Base-by-base conservation (phyloP, 352 stramenopile genomes). In the Globisporangium mamillatum region DNA sequence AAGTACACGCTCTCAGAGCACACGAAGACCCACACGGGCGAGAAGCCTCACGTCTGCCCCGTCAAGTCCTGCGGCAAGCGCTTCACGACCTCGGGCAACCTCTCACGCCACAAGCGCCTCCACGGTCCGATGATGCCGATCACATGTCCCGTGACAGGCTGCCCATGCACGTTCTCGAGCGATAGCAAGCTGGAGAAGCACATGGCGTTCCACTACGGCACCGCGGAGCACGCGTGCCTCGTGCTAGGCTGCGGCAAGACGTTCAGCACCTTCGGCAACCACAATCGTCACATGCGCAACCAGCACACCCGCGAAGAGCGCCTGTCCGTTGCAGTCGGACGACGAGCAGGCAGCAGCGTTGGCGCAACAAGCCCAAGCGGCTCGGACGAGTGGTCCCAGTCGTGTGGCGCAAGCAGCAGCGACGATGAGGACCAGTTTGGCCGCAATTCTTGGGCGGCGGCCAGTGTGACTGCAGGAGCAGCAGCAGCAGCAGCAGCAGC, bases 21-120 rank as follows among this genome's bases (percentile, higher is more conserved):
- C 67, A 80, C 86, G 63, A 91, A 91, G 75, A 93, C 83, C 53
- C 85, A 93, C 74, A 91, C 83, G 57, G 85, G 85, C 18, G 83
- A 91, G 71, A 82, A 91, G 57, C 84, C 86, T 3, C 80, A 91
- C 58, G 27, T 66, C 32, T 83, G 76, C 10, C 58, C 70, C 29
- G 60, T 69, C 29, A 24, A 24, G 34, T 65, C 63, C n/a, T 78
- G 73, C 44, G 70, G 67, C 38, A 78, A 78, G 64, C 71, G 73
- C 41, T 78, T 78, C 48, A 78, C 57, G n/a, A 78, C 72, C 8
- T 73, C 72, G 0, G 72, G 72, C 38, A 78, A 78, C 62, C 60
- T 78, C 46, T 71, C 72, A 24, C 72, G 72, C 16, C 72, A 78
- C 56, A 69, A 69, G 38, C 68, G 69, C 38, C 70, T 78, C 8